Evolutionary conservation across 176 grass and related monocot genomes (phyloP), one percentile per base, ranked within the genome.

Genomic region (Oryza australiensis): DNA sequence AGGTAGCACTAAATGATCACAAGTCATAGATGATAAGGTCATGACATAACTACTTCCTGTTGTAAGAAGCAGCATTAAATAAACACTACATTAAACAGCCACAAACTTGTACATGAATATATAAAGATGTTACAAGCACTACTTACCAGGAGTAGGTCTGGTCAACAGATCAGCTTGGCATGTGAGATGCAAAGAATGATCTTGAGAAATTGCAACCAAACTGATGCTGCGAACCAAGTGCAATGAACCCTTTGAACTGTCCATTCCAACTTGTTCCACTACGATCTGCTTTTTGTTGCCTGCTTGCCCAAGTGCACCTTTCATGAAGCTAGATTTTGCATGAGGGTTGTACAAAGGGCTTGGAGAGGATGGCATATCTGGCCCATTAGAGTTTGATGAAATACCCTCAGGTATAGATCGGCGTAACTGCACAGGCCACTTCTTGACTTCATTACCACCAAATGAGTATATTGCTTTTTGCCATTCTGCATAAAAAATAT

Each of bases 191-290:
- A 99, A 81, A 3, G 93, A 92, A 81, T 91, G 87, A 83, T 99
- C 93, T 65, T 90, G 72, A 26, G 87, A 94, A 78, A 99, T 77
- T 69, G 87, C 93, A 80, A 94, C 89, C 74, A 95, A 86, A 80
- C 91, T 99, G 85, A 99, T 99, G 85, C 96, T 95, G 63, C 92
- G 91, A 80, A 99, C 85, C 66, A 94, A 79, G 26, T 99, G 93
- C 82, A 95, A 74, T 32, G 84, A 94, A 76, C 93, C 89, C 80
- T 73, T 97, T 11, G 90, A 75, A 81, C 72, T 91, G 68, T 94
- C 92, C 69, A 87, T 80, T 42, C 88, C 90, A 64, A 69, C 85
- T 84, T 95, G 90, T 75, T 90, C 90, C 70, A 78, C 86, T 75
- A 95, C 40, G 30, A 95, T 86, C 70, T 93, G 97, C 18, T 95